Evolutionary conservation across 2,329 filamentous ascomycete species (phyloP), one percentile per base, ranked within the genome.

Genomic region (Ophiostoma montium): DNA sequence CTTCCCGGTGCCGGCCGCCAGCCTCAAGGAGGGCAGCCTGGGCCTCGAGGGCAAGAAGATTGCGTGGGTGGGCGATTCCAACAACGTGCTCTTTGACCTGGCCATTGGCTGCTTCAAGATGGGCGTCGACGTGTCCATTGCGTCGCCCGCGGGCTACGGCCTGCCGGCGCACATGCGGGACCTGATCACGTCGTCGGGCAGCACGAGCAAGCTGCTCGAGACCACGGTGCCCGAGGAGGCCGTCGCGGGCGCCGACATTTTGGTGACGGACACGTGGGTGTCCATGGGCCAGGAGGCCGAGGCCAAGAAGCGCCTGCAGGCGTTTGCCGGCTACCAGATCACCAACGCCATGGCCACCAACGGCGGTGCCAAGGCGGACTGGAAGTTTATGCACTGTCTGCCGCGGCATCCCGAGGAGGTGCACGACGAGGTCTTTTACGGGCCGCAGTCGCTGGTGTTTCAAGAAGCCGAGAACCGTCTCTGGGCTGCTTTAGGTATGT

Each of bases 311-410:
- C 74, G 86, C 46, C 63, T 95, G 52, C 77, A 82, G 61, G 87
- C 80, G 2, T 98, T 98, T 63, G 75, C 76, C 30, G 89, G 90
- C 13, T 98, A 89, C 67, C 90, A 95, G 63, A 84, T 98, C 60
- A 95, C 90, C 3, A 76, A 81, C 44, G 85, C 92, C 39, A 71
- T 98, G 57, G 90, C 88, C 2, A 76, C 82, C 65, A 75, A 81
- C 46, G 89, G 88, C 39, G 89, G 87, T 18, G 92, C 92, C 38
- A 94, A 92, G 64, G 72, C 83, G 13, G 76, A 76, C 54, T 98
- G 92, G 92, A 88, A 86, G 66, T 98, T 98, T 64, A 95, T 98
- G 92, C 92, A 98, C 70, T 98, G 92, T 64, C 67, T 98, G 52
- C 92, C 92, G 13, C 78, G 92, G 54, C 89, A 98, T 62, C 77